These are phyloP conservation scores for Paraphaeosphaeria minitans DNA, from an alignment of 2,329 filamentous ascomycete genomes.

Conservation along the genomic window DNA sequence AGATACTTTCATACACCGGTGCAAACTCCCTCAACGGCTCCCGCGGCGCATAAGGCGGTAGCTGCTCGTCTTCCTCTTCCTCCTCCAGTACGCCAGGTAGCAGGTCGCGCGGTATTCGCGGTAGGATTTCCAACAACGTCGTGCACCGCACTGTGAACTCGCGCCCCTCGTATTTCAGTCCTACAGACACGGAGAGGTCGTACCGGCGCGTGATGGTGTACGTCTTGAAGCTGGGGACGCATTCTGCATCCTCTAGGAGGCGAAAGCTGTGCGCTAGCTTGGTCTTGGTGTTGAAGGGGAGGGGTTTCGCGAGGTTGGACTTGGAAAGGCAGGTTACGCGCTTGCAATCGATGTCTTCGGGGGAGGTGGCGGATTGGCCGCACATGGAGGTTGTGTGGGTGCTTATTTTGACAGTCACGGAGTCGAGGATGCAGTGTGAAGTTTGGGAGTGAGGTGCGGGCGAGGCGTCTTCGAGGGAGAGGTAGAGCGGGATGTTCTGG, in stretches of 20 bases:
- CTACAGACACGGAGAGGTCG: conserved; percentile 31
- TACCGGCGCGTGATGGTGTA: conserved; percentile 42
- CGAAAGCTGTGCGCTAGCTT: conserved; percentile 39
- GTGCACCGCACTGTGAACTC: conserved; percentile 33
- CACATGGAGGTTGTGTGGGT: conserved; percentile 42
- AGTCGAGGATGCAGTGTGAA: conserved; percentile 34
- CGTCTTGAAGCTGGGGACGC: conserved; percentile 43
- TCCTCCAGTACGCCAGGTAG: conserved; percentile 16
- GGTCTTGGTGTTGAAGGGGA: conserved; percentile 27
- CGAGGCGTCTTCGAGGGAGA: conserved; percentile 31
- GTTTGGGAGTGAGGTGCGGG: conserved; percentile 21
- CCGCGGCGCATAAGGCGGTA: conserved; percentile 37
- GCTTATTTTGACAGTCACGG: conserved; percentile 34
- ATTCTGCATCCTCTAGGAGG: conserved; percentile 39
- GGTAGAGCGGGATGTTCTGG: conserved; percentile 38
- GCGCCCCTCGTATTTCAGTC: conserved; percentile 34
- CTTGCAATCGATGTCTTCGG: conserved; percentile 37
- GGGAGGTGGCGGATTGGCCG: conserved; percentile 28
- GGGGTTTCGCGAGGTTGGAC: conserved; percentile 27
- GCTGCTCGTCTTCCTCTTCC: conserved; percentile 34
- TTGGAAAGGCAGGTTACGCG: conserved; percentile 39
- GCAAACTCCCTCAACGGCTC: conserved; percentile 38
- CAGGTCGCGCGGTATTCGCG: conserved; percentile 24
- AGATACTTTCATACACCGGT: conserved; percentile 38
- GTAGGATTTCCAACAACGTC: conserved; percentile 37